Conservation (phyloP, 2,329 filamentous ascomycete genomes). For the Neonectria coccinea region DNA sequence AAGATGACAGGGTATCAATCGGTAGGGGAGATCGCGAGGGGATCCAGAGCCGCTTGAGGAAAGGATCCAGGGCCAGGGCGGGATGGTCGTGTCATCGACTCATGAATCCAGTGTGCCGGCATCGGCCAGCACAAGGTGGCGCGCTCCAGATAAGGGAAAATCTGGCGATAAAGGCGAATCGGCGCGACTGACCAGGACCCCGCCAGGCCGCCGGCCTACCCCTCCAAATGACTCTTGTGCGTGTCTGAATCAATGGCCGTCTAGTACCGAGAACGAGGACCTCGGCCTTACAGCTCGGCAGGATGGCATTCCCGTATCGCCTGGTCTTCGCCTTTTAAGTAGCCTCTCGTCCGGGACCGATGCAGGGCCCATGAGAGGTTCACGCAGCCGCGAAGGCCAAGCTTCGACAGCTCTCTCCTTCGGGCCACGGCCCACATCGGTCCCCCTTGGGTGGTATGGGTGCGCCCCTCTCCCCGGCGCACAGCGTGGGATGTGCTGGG, state of each 20-base stretch:
- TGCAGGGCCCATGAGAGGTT: slow-evolving; percentile 28
- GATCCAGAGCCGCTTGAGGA: background rate
- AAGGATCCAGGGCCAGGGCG: slow-evolving; percentile 3
- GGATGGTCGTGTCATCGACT: slow-evolving; percentile 5
- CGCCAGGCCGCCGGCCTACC: slow-evolving; percentile 32
- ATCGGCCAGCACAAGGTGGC: slow-evolving; percentile 31
- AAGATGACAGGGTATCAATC: slow-evolving; percentile 7
- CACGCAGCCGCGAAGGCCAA: slow-evolving; percentile 33
- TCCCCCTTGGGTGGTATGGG: slow-evolving; percentile 28
- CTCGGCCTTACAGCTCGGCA: background rate
- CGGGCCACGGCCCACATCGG: slow-evolving; percentile 35
- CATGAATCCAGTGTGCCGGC: slow-evolving; percentile 29
- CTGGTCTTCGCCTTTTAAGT: slow-evolving; percentile 5
- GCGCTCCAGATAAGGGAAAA: slow-evolving; percentile 39
- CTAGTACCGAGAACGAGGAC: background rate
- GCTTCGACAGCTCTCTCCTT: slow-evolving; percentile 38
- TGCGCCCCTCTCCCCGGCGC: slow-evolving; percentile 26
- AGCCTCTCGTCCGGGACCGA: slow-evolving; percentile 28
- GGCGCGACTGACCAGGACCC: slow-evolving; percentile 26
- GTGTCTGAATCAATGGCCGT: slow-evolving; percentile 20
- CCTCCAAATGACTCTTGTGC: slow-evolving; percentile 26
- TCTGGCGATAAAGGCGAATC: slow-evolving; percentile 36
- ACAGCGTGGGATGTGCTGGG: slow-evolving; percentile 38
- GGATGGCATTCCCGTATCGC: background rate
- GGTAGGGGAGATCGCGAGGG: background rate